Evolutionary conservation across 345 rosid species (phyloP).

Genomic region (Acer negundo): DNA sequence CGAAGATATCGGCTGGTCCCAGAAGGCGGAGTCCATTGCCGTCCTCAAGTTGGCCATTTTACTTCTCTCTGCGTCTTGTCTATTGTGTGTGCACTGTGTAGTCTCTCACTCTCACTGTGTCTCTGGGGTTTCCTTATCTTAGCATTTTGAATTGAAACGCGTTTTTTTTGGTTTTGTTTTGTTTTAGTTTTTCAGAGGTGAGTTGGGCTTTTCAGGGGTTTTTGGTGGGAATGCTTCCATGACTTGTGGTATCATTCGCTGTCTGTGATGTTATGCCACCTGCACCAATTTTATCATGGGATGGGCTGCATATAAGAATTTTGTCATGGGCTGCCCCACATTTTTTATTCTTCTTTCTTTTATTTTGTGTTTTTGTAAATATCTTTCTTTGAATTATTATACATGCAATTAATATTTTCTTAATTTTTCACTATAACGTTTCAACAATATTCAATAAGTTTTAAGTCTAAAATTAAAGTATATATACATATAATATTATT

Average conservation of each 20-base stretch:
- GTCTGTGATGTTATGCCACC: neutral
- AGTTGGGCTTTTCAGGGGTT: conserved; percentile 6
- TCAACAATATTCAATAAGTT: too few relatives aligned
- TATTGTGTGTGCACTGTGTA: too few relatives aligned
- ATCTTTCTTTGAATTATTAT: too few relatives aligned
- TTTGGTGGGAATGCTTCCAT: neutral
- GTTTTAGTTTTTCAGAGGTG: neutral
- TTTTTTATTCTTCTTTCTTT: too few relatives aligned
- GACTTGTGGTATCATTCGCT: neutral
- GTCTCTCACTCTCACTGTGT: neutral
- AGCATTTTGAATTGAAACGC: neutral
- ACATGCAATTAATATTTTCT: too few relatives aligned
- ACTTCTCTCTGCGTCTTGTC: neutral
- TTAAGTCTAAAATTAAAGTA: too few relatives aligned
- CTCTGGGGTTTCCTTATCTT: conserved; percentile 9
- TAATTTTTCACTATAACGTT: too few relatives aligned
- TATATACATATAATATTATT: too few relatives aligned
- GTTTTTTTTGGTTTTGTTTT: neutral
- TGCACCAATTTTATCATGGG: neutral
- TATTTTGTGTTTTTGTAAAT: too few relatives aligned
- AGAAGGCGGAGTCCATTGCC: conserved; percentile 78
- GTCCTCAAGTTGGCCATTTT: conserved; percentile 73
- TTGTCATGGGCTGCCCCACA: too few relatives aligned
- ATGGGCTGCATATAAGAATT: neutral
- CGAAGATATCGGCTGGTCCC: conserved; percentile 76